Conservation (phyloP, 306 rosid species). For the Dalbergia cochinchinensis region DNA sequence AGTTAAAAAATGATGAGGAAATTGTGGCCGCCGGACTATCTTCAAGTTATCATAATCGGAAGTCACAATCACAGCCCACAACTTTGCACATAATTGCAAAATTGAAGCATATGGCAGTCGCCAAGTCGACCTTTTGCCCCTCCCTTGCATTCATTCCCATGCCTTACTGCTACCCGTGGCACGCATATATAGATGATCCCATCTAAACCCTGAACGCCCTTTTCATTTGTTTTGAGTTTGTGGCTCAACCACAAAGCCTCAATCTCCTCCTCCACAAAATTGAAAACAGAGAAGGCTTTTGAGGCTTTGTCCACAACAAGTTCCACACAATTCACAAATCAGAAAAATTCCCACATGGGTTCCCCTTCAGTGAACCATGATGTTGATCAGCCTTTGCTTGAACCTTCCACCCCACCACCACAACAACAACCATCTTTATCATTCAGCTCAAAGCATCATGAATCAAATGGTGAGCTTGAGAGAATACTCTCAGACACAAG, state of each 20-base stretch:
- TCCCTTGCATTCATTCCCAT: neutral
- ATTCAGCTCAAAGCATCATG: constrained; percentile 34
- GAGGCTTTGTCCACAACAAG: neutral
- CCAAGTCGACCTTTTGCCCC: neutral
- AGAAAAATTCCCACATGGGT: constrained; percentile 30
- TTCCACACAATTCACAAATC: neutral
- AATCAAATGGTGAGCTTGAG: constrained; percentile 60
- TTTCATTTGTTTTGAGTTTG: neutral
- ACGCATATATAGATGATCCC: neutral
- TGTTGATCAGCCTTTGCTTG: constrained; percentile 41
- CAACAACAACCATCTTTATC: neutral
- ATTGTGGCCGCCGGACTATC: no score
- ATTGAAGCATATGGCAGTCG: neutral
- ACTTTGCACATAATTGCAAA: no score
- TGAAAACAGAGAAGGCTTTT: no score
- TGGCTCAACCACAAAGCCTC: neutral
- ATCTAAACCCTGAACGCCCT: neutral
- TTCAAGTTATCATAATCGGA: no score
- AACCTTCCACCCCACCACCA: neutral
- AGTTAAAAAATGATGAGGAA: no score
- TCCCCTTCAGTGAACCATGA: constrained; percentile 33
- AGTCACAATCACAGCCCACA: no score
- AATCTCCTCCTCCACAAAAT: neutral
- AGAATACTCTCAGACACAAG: constrained; percentile 57
- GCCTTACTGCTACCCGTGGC: neutral